Evolutionary conservation across 139 green algal genomes (phyloP), one percentile per base, ranked within the genome.

Genomic region (Chlorokybus atmophyticus): DNA sequence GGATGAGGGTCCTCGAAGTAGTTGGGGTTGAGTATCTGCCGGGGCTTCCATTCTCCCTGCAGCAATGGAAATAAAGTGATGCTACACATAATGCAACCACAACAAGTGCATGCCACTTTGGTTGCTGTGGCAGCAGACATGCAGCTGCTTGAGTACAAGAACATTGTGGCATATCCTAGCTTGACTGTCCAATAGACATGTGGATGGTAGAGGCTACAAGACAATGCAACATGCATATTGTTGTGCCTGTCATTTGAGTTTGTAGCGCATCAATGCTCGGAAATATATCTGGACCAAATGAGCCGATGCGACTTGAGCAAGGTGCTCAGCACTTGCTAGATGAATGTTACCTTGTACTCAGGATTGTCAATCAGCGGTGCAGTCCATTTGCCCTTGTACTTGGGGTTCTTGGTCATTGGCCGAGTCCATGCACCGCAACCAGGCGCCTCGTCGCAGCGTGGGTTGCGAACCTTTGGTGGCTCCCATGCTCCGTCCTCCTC

Each of bases 401-500:
- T 78, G 4, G 87, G 87, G 81, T 96, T 96, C 32, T 44, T 27
- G 40, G 79, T 88, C 31, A 64, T 77, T n/a, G 88, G 88, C 24
- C 75, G 75, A 47, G 71, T 75, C 87, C 88, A 95, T 39, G 82
- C 74, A 28, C 87, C 87, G 66, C 87, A 95, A 25, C 88, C 88
- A 25, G 75, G 66, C 0, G 56, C 81, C 3, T 66, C 73, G 10
- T 70, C 41, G 55, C 73, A 80, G 54, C 55, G 59, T 14, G 73
- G 73, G 61, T 80, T 80, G 2, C 40, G 28, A 1, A 79, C 29
- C 42, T 73, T 82, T 19, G 84, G 81, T 4, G 87, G 59, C 75
- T 87, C 80, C 89, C 89, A 97, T 30, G 81, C 77, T 29, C 89
- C 89, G 38, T 96, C 83, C 70, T 94, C 82, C 35, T 93, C 87